Base-by-base conservation (phyloP, 495 filamentous ascomycete genomes). In the Penicillium pancosmium region DNA sequence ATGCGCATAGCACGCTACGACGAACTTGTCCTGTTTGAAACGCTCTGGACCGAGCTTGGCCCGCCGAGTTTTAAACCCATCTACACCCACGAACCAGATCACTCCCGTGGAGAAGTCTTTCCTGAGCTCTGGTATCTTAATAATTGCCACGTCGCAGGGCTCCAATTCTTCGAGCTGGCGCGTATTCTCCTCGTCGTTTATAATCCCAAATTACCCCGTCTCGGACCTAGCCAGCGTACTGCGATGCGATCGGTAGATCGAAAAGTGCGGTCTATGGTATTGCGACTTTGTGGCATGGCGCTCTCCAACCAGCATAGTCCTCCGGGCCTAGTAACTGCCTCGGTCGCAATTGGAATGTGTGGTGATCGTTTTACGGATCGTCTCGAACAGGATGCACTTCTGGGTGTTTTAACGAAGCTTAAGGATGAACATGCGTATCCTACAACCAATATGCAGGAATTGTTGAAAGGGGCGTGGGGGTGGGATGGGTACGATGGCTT, bases 171-270 rank as follows among this genome's bases (percentile, higher is more conserved):
- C 9, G 71, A 75, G 33, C 67, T 79, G 12, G 68, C 73, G 1
- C 65, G 68, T 6, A 73, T 80, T 31, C 58, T 80, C 31, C 68
- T 80, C n/a, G 57, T 65, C 0, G 72, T 74, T 13, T 74, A 78
- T 57, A 72, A 79, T 54, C 78, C 77, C 2, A 66, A 63, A 5
- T 33, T 73, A 3, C 74, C 76, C 0, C 65, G 66, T 1, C 27
- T 79, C 11, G 76, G 78, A 0, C 63, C 65, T 1, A 57, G 62
- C 2, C 68, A 67, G 27, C 57, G 62, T 2, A 60, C 59, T 11
- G 56, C 57, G 8, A 63, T 64, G 59, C 52, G 62, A 7, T 47
- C 55, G 34, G 63, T 65, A 2, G 63, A 64, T 35, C 49, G 27
- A 5, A 38, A 64, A 19, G 57, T 69, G 2, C 69, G 71, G 12